Base-by-base conservation (phyloP, 495 filamentous ascomycete genomes). In the Penicillium mononematosum region DNA sequence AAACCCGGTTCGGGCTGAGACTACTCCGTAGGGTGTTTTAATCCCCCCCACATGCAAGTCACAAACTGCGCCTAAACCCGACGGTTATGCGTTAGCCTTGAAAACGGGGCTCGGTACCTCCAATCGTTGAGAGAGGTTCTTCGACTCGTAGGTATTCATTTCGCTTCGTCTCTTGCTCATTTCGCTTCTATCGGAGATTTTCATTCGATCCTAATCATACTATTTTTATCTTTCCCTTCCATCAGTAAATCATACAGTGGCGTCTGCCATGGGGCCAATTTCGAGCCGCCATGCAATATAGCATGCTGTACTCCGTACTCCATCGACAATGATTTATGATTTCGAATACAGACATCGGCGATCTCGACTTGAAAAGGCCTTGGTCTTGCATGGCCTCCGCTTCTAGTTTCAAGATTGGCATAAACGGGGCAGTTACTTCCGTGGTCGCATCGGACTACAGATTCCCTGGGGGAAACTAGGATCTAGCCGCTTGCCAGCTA, bases 41-140 rank as follows among this genome's bases (percentile, higher is more conserved):
- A 31, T 22, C 19, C 12, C 38, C 38, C 38, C 50, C 38, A 17
- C 39, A 53, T 53, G 50, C 50, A 53, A 53, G 39, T 43, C 50
- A 53, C 47, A 38, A 38, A 19, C 7, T 25, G 16, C 44, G 24
- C 14, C n/a, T 14, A 31, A 17, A 10, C 25, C 31, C 25, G 24
- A 25, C 24, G 5, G 5, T 19, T 47, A 19, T 39, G 36, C 36
- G 14, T 38, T 39, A 39, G 36, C 16, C 16, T 39, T 39, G 16
- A 39, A 39, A 39, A 39, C 2, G 36, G 36, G 36, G 36, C n/a
- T 14, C n/a, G 36, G 9, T 39, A 17, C 36, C 36, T 17, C 36
- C 36, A 39, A 39, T 39, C 36, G 36, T 39, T n/a, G 34, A 38
- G 34, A 14, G 14, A 14, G 36, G n/a, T 17, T 3, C 2, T 9